Evolutionary conservation across 2,329 filamentous ascomycete species (phyloP), one percentile per base, ranked within the genome.

Genomic region (Stromatinia cepivora): DNA sequence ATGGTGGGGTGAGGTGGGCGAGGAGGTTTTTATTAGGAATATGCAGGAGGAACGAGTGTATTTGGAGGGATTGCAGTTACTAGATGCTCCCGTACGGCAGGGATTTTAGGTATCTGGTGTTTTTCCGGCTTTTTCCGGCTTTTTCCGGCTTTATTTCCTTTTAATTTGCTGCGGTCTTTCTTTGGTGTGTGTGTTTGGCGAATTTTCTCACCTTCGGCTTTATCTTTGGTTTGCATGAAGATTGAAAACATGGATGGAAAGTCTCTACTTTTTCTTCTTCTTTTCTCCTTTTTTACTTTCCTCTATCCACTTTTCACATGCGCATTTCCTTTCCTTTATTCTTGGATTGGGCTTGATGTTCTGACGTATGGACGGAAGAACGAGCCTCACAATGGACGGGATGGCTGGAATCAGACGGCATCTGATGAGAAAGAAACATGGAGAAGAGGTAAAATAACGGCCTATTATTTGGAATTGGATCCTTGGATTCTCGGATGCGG

Each of bases 21-120:
- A 78, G 25, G 77, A 78, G 9, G 76, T 77, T n/a, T 74, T 77
- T 11, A 74, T 78, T 68, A 69, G 73, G 59, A 73, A 72, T 56
- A 75, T 78, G 73, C 73, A 76, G 56, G 75, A 77, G 45, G 77
- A 79, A 69, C 75, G 74, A 56, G 73, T 50, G 28, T 77, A 76
- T 53, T 74, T 78, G 75, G 76, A 77, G 53, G 76, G 77, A 45
- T 72, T 77, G 63, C 72, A 77, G 31, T 66, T 77, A 54, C 72
- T 76, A 50, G 70, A 66, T 56, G 25, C 31, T 46, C 34, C 63
- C 58, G 50, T 20, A 39, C 61, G 34, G 52, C 61, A n/a, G 10
- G 61, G 46, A 15, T 64, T 52, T 22, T 67, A 50, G 52, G 22
- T n/a, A n/a, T n/a, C n/a, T n/a, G n/a, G n/a, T n/a, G n/a, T n/a